A percentile compares a stretch with the other conserved stretches of the same genome.
Evolutionary conservation across 768 basidiomycete genomes (phyloP).

Genomic region (Tricholoma flavovirens): DNA sequence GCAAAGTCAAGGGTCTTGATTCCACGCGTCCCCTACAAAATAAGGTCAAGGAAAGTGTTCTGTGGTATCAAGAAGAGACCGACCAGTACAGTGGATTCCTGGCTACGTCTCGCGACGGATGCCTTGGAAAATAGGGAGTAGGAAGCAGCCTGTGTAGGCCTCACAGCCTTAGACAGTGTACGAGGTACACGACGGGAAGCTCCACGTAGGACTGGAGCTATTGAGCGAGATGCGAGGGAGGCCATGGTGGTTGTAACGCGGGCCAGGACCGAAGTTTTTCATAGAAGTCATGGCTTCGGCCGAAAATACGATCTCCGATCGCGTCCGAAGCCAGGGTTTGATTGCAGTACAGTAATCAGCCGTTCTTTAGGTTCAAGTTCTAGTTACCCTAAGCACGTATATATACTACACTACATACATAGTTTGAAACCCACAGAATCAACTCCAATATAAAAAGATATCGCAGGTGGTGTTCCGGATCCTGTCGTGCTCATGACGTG

Average conservation of each 20-base stretch:
- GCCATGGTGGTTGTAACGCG: conserved; percentile 44
- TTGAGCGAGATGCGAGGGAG: conserved; percentile 59
- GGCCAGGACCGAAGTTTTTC: not conserved
- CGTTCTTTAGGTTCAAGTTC: too few relatives aligned
- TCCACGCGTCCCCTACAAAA: conserved; percentile 57
- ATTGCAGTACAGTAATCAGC: too few relatives aligned
- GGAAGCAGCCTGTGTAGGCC: conserved; percentile 48
- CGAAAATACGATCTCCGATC: not conserved
- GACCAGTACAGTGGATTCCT: conserved; percentile 28
- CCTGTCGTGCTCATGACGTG: too few relatives aligned
- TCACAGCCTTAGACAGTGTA: conserved; percentile 32
- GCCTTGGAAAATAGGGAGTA: conserved; percentile 64
- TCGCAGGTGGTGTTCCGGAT: too few relatives aligned
- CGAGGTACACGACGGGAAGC: conserved; percentile 64
- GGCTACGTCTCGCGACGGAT: conserved; percentile 34
- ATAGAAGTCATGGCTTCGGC: not conserved
- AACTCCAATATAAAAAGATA: too few relatives aligned
- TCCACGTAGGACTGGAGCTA: conserved; percentile 55
- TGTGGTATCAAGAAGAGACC: conserved; percentile 9
- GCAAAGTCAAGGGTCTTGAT: conserved; percentile 97
- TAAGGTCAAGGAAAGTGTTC: conserved; percentile 2
- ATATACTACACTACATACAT: too few relatives aligned
- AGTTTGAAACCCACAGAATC: too few relatives aligned
- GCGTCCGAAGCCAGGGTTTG: too few relatives aligned
- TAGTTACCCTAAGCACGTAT: too few relatives aligned